Evolutionary conservation across 352 stramenopile species (phyloP).

Genomic region (Pythium coloratum): DNA sequence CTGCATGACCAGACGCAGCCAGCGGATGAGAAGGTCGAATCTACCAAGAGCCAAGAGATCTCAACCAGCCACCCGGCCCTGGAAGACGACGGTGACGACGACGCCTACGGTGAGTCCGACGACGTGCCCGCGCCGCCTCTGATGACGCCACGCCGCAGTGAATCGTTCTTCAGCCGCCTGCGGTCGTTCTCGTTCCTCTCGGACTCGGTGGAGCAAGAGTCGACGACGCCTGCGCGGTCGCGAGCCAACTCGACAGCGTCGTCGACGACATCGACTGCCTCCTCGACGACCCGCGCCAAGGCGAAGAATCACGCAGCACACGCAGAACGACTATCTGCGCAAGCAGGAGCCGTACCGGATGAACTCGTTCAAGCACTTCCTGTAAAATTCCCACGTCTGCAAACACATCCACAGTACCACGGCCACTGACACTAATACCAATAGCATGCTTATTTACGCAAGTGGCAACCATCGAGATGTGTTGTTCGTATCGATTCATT

Average conservation of each 20-base stretch:
- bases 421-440: background rate
- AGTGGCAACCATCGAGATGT: background rate
- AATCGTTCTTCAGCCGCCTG: slow-evolving; percentile 23
- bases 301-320: slow-evolving; percentile 14
- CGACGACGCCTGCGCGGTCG: slow-evolving; percentile 3
- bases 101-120: background rate
- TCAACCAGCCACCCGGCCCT: background rate
- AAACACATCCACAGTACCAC: background rate
- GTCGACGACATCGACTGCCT: slow-evolving; percentile 15
- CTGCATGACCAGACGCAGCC: background rate
- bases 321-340: slow-evolving; percentile 16
- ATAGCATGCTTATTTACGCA: slow-evolving; percentile 1
- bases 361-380: slow-evolving; percentile 28
- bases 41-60: background rate
- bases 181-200: slow-evolving; percentile 22
- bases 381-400: slow-evolving; percentile 8
- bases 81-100: slow-evolving; percentile 10
- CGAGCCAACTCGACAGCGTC: slow-evolving; percentile 15
- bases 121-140: slow-evolving; percentile 1
- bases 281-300: slow-evolving; percentile 17
- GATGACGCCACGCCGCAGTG: slow-evolving; percentile 8
- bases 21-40: background rate
- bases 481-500: background rate
- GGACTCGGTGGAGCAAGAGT: slow-evolving; percentile 18
- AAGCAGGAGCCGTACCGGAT: slow-evolving; percentile 22